These are phyloP conservation scores for Inosperma sp. DNA, from an alignment of 768 basidiomycete genomes.

Conservation along the genomic window DNA sequence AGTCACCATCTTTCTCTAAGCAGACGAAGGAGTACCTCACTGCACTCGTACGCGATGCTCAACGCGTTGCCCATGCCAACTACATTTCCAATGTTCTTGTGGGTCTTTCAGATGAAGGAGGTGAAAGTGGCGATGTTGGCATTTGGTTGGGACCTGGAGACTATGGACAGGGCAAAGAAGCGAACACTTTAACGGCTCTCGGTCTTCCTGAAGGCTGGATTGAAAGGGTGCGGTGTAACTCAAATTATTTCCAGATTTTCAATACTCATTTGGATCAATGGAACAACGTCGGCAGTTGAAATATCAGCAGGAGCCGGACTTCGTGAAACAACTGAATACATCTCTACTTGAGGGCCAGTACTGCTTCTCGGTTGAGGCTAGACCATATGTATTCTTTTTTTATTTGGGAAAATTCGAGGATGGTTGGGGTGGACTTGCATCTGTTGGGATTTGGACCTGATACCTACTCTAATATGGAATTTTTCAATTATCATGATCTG, in stretches of 20 bases:
- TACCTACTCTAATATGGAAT: neutral
- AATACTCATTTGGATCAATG: neutral
- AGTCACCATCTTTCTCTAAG: neutral
- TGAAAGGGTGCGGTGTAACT: neutral
- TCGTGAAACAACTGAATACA: neutral
- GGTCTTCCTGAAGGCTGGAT: constrained; percentile 14
- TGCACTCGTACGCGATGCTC: constrained; percentile 36
- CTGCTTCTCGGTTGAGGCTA: constrained; percentile 27
- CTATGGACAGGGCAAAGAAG: constrained; percentile 24
- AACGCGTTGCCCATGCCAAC: constrained; percentile 35
- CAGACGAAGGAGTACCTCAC: constrained; percentile 21
- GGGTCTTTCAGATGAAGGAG: constrained; percentile 51
- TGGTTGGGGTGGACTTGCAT: constrained; percentile 36
- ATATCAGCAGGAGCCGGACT: neutral
- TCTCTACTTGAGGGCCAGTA: constrained; percentile 13
- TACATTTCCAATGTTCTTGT: constrained; percentile 50
- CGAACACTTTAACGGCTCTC: constrained; percentile 19
- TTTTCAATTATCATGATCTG: neutral
- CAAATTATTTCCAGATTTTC: too few species aligned
- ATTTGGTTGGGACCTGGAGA: constrained; percentile 47
- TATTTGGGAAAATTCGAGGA: constrained; percentile 31
- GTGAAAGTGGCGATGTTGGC: constrained; percentile 51
- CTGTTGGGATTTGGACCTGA: constrained; percentile 14
- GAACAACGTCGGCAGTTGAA: too few species aligned
- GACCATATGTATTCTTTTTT: constrained; percentile 33